Base-by-base conservation (phyloP, 768 basidiomycete genomes). In the Trametes cingulata region DNA sequence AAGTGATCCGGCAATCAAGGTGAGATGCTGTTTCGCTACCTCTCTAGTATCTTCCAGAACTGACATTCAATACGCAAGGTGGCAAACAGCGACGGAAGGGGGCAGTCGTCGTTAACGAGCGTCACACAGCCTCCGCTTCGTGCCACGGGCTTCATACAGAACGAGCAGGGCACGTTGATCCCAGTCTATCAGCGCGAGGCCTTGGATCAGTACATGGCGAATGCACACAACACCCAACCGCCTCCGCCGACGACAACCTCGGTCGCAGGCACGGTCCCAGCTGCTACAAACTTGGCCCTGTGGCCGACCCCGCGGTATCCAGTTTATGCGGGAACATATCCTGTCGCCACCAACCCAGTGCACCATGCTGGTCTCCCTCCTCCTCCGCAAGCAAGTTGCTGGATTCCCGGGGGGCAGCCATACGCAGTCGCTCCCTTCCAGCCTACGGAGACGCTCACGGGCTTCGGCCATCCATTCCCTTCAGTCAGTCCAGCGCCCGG, bases 151-250 rank as follows among this genome's bases (percentile, higher is more conserved):
- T 91, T 90, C 67, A 82, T 88, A 53, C 87, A 89, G 61, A 84
- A 85, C 55, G 86, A 88, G 56, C 85, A 87, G 51, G 87, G 89
- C 5, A 83, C 83, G n/a, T 76, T 90, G 27, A 82, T 89, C 41
- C 81, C 89, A 22, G 80, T 89, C 33, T 90, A 91, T 82, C 81
- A 67, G 24, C 84, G 84, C 3, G 88, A 90, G 46, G 87, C 84
- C 1, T 78, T 90, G 25, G 82, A 87, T 62, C 82, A 84, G 53
- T 90, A 90, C 65, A 85, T 90, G 83, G 69, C 85, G 22, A 74
- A 53, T 37, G 42, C 61, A 20, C 58, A 65, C n/a, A 68, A 64
- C n/a, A 50, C 63, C 22, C 64, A 55, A 46, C 49, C 58, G n/a
- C 51, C 56, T 8, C 37, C 20, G n/a, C 52, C 15, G 48, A 15